Evolutionary conservation across 2,329 filamentous ascomycete genomes (phyloP).

Genomic region (Cercospora sesami): DNA sequence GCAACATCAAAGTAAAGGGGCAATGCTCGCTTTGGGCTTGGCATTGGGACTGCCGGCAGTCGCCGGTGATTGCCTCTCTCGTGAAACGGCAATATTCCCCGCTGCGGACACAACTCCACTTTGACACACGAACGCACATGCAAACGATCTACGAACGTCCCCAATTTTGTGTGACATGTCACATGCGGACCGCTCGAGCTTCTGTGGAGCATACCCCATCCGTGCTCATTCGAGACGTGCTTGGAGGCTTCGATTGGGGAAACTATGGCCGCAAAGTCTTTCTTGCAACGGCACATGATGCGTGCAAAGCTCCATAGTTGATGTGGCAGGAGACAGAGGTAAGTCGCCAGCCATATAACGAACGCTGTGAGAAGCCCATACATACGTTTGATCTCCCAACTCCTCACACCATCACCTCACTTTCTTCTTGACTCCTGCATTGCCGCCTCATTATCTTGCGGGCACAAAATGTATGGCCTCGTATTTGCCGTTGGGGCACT

Average conservation of each 20-base stretch:
- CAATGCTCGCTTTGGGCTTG: too few relatives aligned
- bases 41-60: neutral
- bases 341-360: neutral
- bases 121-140: neutral
- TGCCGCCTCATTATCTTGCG: neutral
- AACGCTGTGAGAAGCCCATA: too few relatives aligned
- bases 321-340: neutral
- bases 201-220: constrained; percentile 4
- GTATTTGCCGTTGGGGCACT: constrained; percentile 23
- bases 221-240: neutral
- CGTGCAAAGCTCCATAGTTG: neutral
- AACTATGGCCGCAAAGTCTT: neutral
- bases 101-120: neutral
- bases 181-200: neutral
- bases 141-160: neutral
- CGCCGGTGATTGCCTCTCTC: neutral
- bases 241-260: neutral
- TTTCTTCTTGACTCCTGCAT: neutral
- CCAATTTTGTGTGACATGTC: neutral
- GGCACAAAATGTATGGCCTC: constrained; percentile 28
- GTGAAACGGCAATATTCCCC: neutral
- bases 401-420: constrained; percentile 1
- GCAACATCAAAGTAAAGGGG: too few relatives aligned
- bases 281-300: neutral
- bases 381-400: neutral